These are phyloP conservation scores for Leishmania guyanensis DNA, from an alignment of 208 protist species.

Conservation along the genomic window DNA sequence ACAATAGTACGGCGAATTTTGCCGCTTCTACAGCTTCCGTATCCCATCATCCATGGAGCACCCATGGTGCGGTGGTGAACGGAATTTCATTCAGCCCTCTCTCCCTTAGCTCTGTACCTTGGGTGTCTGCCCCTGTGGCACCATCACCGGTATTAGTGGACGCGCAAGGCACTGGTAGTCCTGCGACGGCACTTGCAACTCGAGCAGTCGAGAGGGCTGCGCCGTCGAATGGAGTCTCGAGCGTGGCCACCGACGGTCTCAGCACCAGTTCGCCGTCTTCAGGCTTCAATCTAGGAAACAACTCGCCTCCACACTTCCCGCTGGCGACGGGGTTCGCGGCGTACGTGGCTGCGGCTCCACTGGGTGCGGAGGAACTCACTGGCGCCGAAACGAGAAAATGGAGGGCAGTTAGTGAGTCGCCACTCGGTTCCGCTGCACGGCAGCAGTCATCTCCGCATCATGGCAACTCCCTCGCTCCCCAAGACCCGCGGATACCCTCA, in stretches of 20 bases:
- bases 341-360: neutral
- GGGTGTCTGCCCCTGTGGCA: neutral
- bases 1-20: neutral
- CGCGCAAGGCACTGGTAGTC: neutral
- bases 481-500: neutral
- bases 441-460: neutral
- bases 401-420: neutral
- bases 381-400: neutral
- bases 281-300: neutral
- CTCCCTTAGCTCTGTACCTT: neutral
- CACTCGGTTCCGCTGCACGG: neutral
- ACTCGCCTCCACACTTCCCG: neutral
- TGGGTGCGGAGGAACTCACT: neutral
- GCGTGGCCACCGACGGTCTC: constrained; percentile 7
- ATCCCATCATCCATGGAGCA: neutral
- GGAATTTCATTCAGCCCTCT: neutral
- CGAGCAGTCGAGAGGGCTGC: neutral
- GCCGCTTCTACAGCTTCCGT: neutral
- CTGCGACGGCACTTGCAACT: neutral
- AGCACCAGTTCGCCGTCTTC: neutral
- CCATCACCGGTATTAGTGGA: neutral
- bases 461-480: neutral
- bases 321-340: neutral
- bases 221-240: constrained; percentile 3
- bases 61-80: neutral